phyloP scores from a whole-genome alignment of 805 yeast genomes.

The Cyberlindnera galapagoensis region DNA sequence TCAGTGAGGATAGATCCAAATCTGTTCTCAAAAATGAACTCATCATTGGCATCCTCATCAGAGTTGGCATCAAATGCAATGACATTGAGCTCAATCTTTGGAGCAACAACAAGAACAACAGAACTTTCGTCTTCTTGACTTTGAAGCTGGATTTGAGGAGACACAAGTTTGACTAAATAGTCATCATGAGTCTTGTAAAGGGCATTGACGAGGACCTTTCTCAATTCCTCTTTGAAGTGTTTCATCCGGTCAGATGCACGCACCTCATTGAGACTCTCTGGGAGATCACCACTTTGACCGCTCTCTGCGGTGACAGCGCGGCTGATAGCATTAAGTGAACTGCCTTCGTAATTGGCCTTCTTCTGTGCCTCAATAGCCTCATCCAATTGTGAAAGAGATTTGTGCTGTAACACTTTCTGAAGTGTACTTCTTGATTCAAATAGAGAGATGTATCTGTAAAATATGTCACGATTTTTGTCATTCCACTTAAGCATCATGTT shows the following conservation, averaged over 20 bases:
- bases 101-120: slow-evolving; percentile 67
- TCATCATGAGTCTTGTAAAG: slow-evolving; percentile 40
- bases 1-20: slow-evolving; percentile 61
- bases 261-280: slow-evolving; percentile 9
- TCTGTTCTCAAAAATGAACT: slow-evolving; percentile 53
- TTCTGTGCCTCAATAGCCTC: slow-evolving; percentile 38
- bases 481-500: slow-evolving; percentile 77
- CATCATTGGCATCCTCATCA: slow-evolving; percentile 34
- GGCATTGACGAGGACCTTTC: slow-evolving; percentile 31
- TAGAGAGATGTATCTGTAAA: slow-evolving; percentile 52
- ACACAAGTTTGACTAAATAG: slow-evolving; percentile 58
- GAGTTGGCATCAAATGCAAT: slow-evolving; percentile 52
- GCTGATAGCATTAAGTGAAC: slow-evolving; percentile 8
- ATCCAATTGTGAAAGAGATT: slow-evolving; percentile 43
- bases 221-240: slow-evolving; percentile 47
- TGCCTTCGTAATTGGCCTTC: slow-evolving; percentile 11
- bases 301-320: slow-evolving; percentile 18
- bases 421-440: slow-evolving; percentile 39
- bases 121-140: slow-evolving; percentile 46
- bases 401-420: slow-evolving; percentile 37
- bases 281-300: slow-evolving; percentile 4
- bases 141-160: slow-evolving; percentile 78
- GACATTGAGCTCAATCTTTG: slow-evolving; percentile 60
- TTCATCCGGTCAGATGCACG: slow-evolving; percentile 28
- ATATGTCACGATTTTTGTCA: slow-evolving; percentile 54